A percentile compares a stretch with the other conserved stretches of the same genome.
phyloP scores from a whole-genome alignment of 2,329 filamentous ascomycete species.

The Pyrenophora tritici-repentis region DNA sequence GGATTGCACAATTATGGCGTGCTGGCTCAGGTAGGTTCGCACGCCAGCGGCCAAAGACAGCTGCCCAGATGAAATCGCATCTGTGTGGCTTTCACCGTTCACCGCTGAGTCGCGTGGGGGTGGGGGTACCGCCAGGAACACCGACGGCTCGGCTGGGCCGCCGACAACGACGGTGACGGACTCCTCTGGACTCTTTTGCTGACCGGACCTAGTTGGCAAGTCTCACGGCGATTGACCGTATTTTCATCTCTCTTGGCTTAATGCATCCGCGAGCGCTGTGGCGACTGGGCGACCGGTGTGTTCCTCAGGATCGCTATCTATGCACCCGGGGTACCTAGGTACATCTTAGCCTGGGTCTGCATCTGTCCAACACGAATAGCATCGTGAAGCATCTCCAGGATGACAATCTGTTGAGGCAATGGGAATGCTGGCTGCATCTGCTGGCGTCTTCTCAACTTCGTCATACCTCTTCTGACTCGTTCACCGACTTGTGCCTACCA shows the following conservation, averaged over 20 bases:
- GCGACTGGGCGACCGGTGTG: conserved; percentile 7
- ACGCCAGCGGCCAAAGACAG: neutral
- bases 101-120: conserved; percentile 1
- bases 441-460: neutral
- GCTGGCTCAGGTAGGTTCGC: conserved; percentile 1
- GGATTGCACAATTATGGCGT: conserved; percentile 7
- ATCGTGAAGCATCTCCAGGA: neutral
- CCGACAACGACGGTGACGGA: conserved; percentile 2
- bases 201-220: neutral
- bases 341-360: conserved; percentile 1
- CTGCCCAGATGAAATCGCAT: neutral
- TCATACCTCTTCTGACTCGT: conserved; percentile 7
- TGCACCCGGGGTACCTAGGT: conserved; percentile 6
- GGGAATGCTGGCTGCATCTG: too few relatives aligned
- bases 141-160: conserved; percentile 8
- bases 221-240: conserved; percentile 2
- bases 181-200: neutral
- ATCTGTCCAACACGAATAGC: neutral
- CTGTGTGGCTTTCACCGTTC: conserved; percentile 3
- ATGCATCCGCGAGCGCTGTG: conserved; percentile 2
- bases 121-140: conserved; percentile 2
- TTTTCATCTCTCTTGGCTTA: neutral
- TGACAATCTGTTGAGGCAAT: conserved; percentile 1
- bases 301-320: conserved; percentile 2
- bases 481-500: conserved; percentile 11